These are phyloP conservation scores for Periconia macrospinosa DNA, from an alignment of 2,329 filamentous ascomycete species.

Conservation along the genomic window DNA sequence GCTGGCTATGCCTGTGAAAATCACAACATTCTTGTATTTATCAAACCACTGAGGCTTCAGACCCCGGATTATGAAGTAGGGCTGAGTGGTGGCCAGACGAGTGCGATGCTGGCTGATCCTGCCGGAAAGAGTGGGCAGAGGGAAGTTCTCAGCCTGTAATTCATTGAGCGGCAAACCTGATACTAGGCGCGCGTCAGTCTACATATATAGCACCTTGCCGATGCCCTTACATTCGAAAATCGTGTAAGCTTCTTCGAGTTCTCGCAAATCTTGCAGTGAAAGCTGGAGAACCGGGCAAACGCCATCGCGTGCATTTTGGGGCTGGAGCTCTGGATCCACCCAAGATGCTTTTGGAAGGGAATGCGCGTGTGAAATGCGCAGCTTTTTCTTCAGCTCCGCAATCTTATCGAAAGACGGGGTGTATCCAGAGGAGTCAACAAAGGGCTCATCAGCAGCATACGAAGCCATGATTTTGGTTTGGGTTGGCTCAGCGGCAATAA, in stretches of 20 bases:
- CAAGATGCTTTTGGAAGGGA: not conserved
- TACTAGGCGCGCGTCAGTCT: not conserved
- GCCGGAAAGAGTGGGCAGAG: constrained; percentile 2
- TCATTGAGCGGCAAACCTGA: constrained; percentile 3
- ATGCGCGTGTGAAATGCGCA: not conserved
- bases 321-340: constrained; percentile 1
- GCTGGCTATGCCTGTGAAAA: constrained; percentile 2
- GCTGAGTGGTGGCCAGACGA: not conserved
- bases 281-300: not conserved
- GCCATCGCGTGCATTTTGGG: not conserved
- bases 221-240: constrained; percentile 4
- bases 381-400: constrained; percentile 5
- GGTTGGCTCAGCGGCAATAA: not conserved
- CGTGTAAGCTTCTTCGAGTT: constrained; percentile 3
- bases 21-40: constrained; percentile 6
- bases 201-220: not conserved
- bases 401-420: not conserved
- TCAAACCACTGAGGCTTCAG: constrained; percentile 6
- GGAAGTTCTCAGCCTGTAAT: constrained; percentile 2
- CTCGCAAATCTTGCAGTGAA: constrained; percentile 4
- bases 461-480: not conserved
- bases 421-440: constrained; percentile 2
- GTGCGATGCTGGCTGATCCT: constrained; percentile 1
- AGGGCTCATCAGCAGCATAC: not conserved
- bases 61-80: constrained; percentile 5